Conservation (phyloP, 768 basidiomycete genomes). For the Thelephora aurantiotincta region DNA sequence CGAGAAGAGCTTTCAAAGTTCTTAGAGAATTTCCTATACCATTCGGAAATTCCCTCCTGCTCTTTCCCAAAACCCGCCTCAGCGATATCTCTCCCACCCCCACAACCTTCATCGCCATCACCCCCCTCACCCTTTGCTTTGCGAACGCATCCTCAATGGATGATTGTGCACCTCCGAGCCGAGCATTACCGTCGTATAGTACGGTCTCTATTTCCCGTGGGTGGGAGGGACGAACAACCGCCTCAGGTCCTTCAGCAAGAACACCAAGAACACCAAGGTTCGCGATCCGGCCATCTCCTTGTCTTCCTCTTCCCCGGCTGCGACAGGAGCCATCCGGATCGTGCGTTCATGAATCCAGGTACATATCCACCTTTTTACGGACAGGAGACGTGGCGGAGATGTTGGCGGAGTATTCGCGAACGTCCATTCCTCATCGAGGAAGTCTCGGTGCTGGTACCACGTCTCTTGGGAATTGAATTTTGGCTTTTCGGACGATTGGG, state of each 20-base stretch:
- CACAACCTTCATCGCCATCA: constrained; percentile 22
- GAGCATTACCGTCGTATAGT: constrained; percentile 61
- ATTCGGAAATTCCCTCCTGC: constrained; percentile 46
- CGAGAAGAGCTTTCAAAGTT: constrained; percentile 30
- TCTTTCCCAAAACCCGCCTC: constrained; percentile 59
- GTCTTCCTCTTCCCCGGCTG: neutral
- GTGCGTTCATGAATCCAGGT: constrained; percentile 33
- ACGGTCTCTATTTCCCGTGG: constrained; percentile 52
- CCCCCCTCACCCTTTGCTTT: constrained; percentile 9
- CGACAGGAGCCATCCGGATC: constrained; percentile 30
- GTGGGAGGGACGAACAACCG: constrained; percentile 66
- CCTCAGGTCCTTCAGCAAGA: constrained; percentile 17
- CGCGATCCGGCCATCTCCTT: too few relatives aligned
- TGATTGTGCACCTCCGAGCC: constrained; percentile 50
- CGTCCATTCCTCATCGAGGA: constrained; percentile 14
- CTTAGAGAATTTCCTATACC: constrained; percentile 45
- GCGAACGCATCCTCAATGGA: constrained; percentile 22
- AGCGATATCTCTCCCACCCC: constrained; percentile 29
- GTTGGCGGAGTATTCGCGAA: constrained; percentile 40
- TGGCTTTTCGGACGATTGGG: too few relatives aligned
- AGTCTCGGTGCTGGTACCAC: constrained; percentile 1
- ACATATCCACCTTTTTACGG: constrained; percentile 67
- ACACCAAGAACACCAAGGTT: neutral
- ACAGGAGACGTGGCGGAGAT: constrained; percentile 61
- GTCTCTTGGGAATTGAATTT: too few relatives aligned